Base-by-base conservation (phyloP, 495 filamentous ascomycete genomes). In the Aspergillus funiculosus region DNA sequence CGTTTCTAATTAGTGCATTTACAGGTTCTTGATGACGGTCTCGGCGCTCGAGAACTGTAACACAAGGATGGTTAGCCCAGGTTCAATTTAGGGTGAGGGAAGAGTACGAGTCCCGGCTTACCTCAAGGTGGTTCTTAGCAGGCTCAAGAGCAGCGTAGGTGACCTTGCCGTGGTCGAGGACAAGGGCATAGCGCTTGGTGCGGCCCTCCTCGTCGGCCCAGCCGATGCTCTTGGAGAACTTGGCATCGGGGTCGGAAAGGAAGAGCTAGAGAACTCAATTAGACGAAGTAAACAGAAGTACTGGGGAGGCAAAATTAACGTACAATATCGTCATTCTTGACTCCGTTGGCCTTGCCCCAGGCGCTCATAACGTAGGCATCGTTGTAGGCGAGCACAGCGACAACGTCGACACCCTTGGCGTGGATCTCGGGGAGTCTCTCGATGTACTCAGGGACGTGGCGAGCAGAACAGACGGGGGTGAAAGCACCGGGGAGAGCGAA, bases 281-380 rank as follows among this genome's bases (percentile, higher is more conserved):
- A 53, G 45, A n/a, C 13, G 18, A 5, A 15, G n/a, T 18, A 4
- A 34, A 18, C 9, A 4, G 7, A 11, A 39, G 17, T 32, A 34
- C n/a, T 15, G 0, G 18, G 10, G 13, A 25, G 8, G 17, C 22
- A 32, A 26, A 13, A 27, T 14, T 3, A 28, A 59, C 82, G 50
- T 67, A 91, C 86, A 57, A 94, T 87, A 50, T 82, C 78, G 43
- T 94, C 82, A 36, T 79, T 78, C 61, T 80, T 85, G 57, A 94
- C 76, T 25, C 75, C 76, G 72, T 95, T 94, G 54, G 89, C 91
- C 79, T 95, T 95, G 62, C 82, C 85, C 91, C 91, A 97, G 41
- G 91, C 91, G 59, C 79, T 81, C 87, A 94, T 94, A 58, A 97
- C 90, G 64, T 77, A 94, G 40, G 81, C 76, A 75, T 95, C 89